Evolutionary conservation across 495 filamentous ascomycete species (phyloP).

Genomic region (Friedmanniomyces endolithicus): DNA sequence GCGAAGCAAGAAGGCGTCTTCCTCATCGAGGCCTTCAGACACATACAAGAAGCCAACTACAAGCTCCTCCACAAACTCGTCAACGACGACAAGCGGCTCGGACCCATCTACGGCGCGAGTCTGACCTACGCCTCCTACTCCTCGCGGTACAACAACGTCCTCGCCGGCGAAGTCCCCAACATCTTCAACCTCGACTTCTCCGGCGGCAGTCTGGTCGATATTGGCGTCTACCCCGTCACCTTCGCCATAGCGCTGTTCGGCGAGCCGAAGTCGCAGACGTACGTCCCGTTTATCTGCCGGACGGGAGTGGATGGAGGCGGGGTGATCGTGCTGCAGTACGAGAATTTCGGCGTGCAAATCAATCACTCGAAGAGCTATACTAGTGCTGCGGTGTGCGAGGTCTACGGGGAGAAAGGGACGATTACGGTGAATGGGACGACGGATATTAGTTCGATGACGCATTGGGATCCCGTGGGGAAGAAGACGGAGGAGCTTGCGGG

Average conservation of each 20-base stretch:
- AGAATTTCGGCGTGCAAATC: constrained; percentile 25
- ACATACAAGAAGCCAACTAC: constrained; percentile 28
- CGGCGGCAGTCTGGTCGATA: constrained; percentile 24
- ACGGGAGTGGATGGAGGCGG: constrained; percentile 30
- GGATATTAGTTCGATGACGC: constrained; percentile 27
- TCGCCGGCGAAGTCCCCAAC: constrained; percentile 22
- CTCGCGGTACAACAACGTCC: constrained; percentile 26
- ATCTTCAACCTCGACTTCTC: constrained; percentile 22
- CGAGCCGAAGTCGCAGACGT: constrained; percentile 19
- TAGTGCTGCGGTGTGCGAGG: constrained; percentile 21
- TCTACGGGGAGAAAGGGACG: constrained; percentile 30
- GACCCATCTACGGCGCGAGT: constrained; percentile 25
- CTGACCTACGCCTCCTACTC: constrained; percentile 27
- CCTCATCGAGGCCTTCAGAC: constrained; percentile 29
- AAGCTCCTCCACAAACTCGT: constrained; percentile 17
- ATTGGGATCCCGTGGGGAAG: constrained; percentile 23
- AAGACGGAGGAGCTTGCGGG: constrained; percentile 22
- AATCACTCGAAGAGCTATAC: constrained; percentile 25
- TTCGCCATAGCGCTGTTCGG: constrained; percentile 24
- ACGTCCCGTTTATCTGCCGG: constrained; percentile 23
- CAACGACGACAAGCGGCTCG: constrained; percentile 16
- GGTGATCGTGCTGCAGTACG: constrained; percentile 25
- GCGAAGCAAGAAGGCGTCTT: constrained; percentile 23
- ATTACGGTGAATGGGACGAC: constrained; percentile 26
- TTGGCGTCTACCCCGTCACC: constrained; percentile 25